phyloP scores from a whole-genome alignment of 106 monocot genomes.

The Acanthochlamys bracteata region DNA sequence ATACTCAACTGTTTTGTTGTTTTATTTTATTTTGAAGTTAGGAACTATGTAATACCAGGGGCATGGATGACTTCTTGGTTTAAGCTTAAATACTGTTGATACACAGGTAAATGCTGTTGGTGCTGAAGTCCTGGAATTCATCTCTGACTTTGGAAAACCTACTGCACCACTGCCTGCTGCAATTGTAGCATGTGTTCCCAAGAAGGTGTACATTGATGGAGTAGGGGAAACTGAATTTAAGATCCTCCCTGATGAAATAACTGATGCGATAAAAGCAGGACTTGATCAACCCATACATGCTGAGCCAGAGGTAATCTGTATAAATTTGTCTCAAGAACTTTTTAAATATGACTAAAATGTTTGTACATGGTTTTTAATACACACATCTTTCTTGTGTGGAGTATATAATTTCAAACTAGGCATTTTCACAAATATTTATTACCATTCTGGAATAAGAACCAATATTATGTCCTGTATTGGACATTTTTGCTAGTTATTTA shows the following conservation, averaged over 20 bases:
- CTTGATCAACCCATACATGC: slow-evolving; percentile 77
- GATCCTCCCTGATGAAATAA: slow-evolving; percentile 75
- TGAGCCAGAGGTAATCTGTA: slow-evolving; percentile 70
- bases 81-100: not conserved
- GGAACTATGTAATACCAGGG: not conserved
- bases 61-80: not conserved
- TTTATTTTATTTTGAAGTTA: not conserved
- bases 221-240: slow-evolving; percentile 61
- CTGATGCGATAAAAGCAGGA: slow-evolving; percentile 73
- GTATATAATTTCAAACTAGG: no score
- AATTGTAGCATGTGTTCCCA: slow-evolving; percentile 97
- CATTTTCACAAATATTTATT: no score
- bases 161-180: slow-evolving; percentile 82
- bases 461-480: no score
- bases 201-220: slow-evolving; percentile 74
- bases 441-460: no score
- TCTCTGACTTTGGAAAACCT: slow-evolving; percentile 82
- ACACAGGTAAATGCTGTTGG: slow-evolving; percentile 78
- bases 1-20: not conserved
- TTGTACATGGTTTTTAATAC: no score
- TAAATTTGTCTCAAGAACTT: not conserved
- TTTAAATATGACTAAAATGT: not conserved
- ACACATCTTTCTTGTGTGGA: no score
- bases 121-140: slow-evolving; percentile 87
- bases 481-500: no score